Evolutionary conservation across 169 alveolate genomes (phyloP).

Genomic region (Plasmodium fragile): DNA sequence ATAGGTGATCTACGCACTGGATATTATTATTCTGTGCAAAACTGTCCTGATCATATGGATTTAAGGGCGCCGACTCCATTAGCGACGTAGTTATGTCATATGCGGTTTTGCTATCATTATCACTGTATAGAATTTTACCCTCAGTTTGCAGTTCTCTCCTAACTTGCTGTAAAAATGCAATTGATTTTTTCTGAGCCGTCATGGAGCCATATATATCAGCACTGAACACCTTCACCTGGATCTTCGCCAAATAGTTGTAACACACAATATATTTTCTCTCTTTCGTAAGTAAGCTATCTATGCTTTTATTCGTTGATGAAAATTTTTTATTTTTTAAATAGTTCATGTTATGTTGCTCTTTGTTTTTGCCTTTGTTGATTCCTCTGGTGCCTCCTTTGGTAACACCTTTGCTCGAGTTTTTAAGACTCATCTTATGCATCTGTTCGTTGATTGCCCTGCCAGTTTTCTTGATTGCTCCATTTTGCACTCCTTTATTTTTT

Average conservation of each 20-base stretch:
- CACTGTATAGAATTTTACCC: slow-evolving; percentile 59
- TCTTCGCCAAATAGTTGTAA: slow-evolving; percentile 48
- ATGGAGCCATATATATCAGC: slow-evolving; percentile 49
- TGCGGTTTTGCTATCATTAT: slow-evolving; percentile 37
- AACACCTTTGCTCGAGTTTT: background rate
- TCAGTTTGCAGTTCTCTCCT: slow-evolving; percentile 40
- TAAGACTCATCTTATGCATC: background rate
- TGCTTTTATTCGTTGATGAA: slow-evolving; percentile 27
- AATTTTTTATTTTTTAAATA: slow-evolving; percentile 36
- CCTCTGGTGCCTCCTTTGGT: background rate
- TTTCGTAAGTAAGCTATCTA: slow-evolving; percentile 34
- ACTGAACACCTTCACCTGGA: slow-evolving; percentile 57
- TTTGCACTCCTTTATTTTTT: background rate
- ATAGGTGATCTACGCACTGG: background rate
- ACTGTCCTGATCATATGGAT: background rate
- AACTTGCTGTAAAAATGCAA: slow-evolving; percentile 54
- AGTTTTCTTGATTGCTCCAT: background rate
- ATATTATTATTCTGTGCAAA: background rate
- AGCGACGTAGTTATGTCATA: slow-evolving; percentile 33
- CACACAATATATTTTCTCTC: slow-evolving; percentile 50
- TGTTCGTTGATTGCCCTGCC: background rate
- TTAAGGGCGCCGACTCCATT: slow-evolving; percentile 11
- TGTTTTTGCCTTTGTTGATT: background rate
- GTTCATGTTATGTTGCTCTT: background rate
- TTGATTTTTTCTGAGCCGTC: slow-evolving; percentile 58